Evolutionary conservation across 2,329 filamentous ascomycete species (phyloP).

Genomic region (Rhinocladiella mackenziei): DNA sequence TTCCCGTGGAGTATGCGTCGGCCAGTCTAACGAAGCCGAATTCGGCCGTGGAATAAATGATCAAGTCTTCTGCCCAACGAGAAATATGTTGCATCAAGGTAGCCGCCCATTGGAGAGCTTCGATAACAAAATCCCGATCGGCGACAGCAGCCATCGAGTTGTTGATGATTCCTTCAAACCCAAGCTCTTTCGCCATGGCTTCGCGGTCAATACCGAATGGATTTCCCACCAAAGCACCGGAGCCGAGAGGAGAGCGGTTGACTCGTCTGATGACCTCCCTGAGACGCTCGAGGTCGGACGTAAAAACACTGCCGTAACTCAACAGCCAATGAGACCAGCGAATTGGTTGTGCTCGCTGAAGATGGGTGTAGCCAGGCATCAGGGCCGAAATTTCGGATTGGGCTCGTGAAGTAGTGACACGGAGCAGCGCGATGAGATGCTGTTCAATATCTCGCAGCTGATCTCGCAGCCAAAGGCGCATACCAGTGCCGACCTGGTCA

Average conservation of each 20-base stretch:
- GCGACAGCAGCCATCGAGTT: constrained; percentile 74
- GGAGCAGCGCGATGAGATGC: constrained; percentile 65
- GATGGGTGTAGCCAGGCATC: constrained; percentile 86
- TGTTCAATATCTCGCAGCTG: constrained; percentile 66
- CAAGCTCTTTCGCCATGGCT: constrained; percentile 72
- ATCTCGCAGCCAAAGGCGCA: constrained; percentile 83
- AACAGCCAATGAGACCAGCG: constrained; percentile 80
- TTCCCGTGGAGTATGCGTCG: constrained; percentile 76
- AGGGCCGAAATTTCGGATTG: constrained; percentile 70
- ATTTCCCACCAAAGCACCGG: constrained; percentile 75
- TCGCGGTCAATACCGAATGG: constrained; percentile 77
- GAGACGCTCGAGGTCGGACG: constrained; percentile 71
- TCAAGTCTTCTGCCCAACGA: constrained; percentile 79
- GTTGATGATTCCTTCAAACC: constrained; percentile 66
- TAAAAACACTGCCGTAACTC: constrained; percentile 68
- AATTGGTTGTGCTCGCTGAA: constrained; percentile 75
- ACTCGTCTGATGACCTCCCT: constrained; percentile 70
- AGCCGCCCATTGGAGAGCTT: constrained; percentile 74
- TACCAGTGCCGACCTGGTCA: constrained; percentile 85
- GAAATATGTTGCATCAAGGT: constrained; percentile 77
- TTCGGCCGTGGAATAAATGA: constrained; percentile 73
- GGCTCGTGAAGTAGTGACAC: constrained; percentile 64
- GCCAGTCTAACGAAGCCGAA: constrained; percentile 73
- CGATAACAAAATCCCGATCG: constrained; percentile 77
- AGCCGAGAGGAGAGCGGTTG: constrained; percentile 67